Percentiles rank a stretch among this genome's conserved stretches.
Evolutionary conservation across 495 filamentous ascomycete species (phyloP).

Genomic region (Daldinia caldariorum): DNA sequence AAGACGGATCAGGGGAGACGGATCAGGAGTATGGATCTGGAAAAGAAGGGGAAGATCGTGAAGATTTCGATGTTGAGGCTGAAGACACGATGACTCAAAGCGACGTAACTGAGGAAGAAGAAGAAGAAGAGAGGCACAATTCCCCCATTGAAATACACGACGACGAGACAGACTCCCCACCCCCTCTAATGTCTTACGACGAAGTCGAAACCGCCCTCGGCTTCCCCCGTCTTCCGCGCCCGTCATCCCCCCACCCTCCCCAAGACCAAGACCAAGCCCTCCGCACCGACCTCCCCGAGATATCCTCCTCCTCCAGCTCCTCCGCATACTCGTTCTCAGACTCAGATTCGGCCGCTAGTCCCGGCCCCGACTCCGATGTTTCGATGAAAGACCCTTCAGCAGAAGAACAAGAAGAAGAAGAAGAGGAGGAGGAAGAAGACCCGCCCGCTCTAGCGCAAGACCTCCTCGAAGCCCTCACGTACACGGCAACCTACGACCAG

Average conservation of each 20-base stretch:
- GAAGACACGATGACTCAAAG: constrained; percentile 22
- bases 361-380: neutral
- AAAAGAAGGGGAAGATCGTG: constrained; percentile 10
- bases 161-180: constrained; percentile 33
- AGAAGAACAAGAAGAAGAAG: too few relatives aligned
- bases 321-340: neutral
- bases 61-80: constrained; percentile 35
- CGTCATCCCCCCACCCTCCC: neutral
- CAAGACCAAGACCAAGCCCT: neutral
- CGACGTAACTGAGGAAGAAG: constrained; percentile 9
- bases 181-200: constrained; percentile 56
- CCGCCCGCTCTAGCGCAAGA: constrained; percentile 23
- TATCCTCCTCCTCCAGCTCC: neutral
- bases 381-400: constrained; percentile 4
- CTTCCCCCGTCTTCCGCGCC: constrained; percentile 13
- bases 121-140: neutral
- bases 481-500: constrained; percentile 34
- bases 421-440: neutral
- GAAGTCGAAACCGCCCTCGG: constrained; percentile 65
- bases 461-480: constrained; percentile 45
- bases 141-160: constrained; percentile 37
- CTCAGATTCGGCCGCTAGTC: neutral
- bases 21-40: constrained; percentile 35
- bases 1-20: neutral
- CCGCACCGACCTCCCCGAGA: constrained; percentile 15